phyloP scores from a whole-genome alignment of 129 eudicot genomes.

The Flaveria bidentis region DNA sequence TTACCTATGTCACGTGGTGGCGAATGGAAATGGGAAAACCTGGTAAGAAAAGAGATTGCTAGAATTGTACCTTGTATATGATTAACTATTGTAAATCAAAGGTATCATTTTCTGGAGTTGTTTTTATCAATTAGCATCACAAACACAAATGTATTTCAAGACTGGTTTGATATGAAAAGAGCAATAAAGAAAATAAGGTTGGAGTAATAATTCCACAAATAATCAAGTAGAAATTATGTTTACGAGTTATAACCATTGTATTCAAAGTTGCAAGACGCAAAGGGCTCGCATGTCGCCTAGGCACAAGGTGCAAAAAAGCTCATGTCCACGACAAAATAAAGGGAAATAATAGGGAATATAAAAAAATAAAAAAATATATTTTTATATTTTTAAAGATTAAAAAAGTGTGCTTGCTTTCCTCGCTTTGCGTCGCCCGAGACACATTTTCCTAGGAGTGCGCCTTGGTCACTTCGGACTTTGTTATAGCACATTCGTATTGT shows the following conservation, averaged over 20 bases:
- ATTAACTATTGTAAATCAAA: neutral
- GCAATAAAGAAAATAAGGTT: conserved; percentile 4
- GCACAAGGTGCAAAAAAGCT: neutral
- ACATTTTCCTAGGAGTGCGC: neutral
- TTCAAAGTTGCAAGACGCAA: neutral
- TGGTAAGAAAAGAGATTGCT: conserved; percentile 50
- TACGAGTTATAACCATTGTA: neutral
- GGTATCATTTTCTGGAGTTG: conserved; percentile 1
- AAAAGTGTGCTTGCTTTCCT: neutral
- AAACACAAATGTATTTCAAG: conserved; percentile 8
- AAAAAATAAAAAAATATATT: neutral
- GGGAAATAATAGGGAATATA: neutral
- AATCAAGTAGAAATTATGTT: neutral
- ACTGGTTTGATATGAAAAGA: neutral
- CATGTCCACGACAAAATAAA: neutral
- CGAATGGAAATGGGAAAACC: conserved; percentile 95
- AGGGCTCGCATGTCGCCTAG: neutral
- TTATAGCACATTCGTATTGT: neutral
- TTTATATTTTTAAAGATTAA: neutral
- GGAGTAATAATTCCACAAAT: conserved; percentile 3
- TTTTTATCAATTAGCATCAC: conserved; percentile 11
- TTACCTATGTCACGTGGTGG: conserved; percentile 85
- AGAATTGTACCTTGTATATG: conserved; percentile 4
- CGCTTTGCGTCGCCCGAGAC: neutral
- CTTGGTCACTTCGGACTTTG: neutral